Evolutionary conservation across 108 stramenopile species (phyloP).

Genomic region (Discostella pseudostelligera): DNA sequence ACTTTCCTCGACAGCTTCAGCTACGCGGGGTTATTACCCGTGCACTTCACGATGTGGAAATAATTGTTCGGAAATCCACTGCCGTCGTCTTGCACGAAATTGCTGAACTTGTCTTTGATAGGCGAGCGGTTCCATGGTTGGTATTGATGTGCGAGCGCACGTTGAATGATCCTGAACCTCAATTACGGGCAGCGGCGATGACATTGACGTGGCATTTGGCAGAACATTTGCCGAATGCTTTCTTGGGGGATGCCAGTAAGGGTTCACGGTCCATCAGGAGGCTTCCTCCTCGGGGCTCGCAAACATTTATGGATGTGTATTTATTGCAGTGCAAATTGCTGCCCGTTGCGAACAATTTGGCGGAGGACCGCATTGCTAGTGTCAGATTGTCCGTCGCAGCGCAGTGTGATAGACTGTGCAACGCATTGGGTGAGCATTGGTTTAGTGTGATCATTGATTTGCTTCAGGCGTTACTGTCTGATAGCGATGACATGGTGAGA

Average conservation of each 20-base stretch:
- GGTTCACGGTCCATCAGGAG: constrained; percentile 78
- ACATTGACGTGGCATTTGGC: constrained; percentile 88
- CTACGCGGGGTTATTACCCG: constrained; percentile 88
- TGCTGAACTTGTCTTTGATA: constrained; percentile 83
- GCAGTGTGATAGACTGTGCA: constrained; percentile 83
- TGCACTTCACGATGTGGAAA: constrained; percentile 87
- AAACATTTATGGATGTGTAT: constrained; percentile 87
- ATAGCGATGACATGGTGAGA: constrained; percentile 81
- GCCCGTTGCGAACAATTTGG: constrained; percentile 84
- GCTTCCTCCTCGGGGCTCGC: constrained; percentile 78
- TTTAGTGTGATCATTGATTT: constrained; percentile 89
- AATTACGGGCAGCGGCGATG: constrained; percentile 85
- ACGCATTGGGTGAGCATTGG: constrained; percentile 89
- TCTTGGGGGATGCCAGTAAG: constrained; percentile 85
- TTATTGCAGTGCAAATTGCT: constrained; percentile 87
- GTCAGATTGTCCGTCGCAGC: constrained; percentile 86
- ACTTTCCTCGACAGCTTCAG: constrained; percentile 89
- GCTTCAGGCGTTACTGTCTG: constrained; percentile 71
- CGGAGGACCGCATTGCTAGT: constrained; percentile 79
- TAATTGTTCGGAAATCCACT: constrained; percentile 84
- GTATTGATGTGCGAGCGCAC: constrained; percentile 91
- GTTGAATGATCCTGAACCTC: constrained; percentile 92
- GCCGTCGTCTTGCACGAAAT: constrained; percentile 86
- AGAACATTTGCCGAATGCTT: constrained; percentile 89
- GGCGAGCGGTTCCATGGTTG: constrained; percentile 82